Evolutionary conservation across 2,329 filamentous ascomycete genomes (phyloP), one percentile per base, ranked within the genome.

Genomic region (Neofusicoccum ribis): DNA sequence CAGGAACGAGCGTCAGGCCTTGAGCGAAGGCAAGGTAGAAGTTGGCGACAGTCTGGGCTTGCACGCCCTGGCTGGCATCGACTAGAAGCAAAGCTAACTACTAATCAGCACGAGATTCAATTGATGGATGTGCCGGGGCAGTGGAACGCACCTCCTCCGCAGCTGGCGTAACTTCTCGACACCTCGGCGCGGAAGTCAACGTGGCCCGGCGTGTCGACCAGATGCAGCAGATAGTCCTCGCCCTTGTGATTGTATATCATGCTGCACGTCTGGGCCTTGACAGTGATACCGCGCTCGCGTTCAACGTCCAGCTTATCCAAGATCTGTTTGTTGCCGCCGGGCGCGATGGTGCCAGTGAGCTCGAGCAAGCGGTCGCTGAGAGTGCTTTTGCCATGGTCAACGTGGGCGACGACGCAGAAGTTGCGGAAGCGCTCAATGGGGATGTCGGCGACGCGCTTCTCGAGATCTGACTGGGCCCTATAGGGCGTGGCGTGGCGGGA

Each of bases 111-210:
- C 37, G 9, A 15, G 27, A 37, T n/a, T 20, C 6, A 34, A n/a
- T 20, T 20, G 23, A 2, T n/a, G 3, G 17, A 8, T 63, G 2
- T 12, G 20, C 11, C 11, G 4, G 12, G 6, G 11, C 15, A n/a
- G 11, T 12, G n/a, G 6, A 31, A 56, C 63, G 46, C 65, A 73
- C 71, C 76, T 59, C 95, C 96, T 68, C 93, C 94, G 76, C 95
- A 99, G 73, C 92, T 96, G 60, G 94, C 94, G 81, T 99, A 99
- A 68, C 92, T 97, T 54, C 95, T 87, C 39, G 92, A 96, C 11
- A 99, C 95, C 79, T 99, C 95, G 54, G 95, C 95, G 64, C 95
- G 87, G 78, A 99, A 99, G 80, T 99, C 95, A 65, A 99, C 95
- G 80, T 99, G 95, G 34, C 95, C 95, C 0, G 95, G 95, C 0